Percentiles rank a stretch among this genome's conserved stretches.
Conservation (phyloP, 2,329 filamentous ascomycete genomes). For the Diatrype stigma region DNA sequence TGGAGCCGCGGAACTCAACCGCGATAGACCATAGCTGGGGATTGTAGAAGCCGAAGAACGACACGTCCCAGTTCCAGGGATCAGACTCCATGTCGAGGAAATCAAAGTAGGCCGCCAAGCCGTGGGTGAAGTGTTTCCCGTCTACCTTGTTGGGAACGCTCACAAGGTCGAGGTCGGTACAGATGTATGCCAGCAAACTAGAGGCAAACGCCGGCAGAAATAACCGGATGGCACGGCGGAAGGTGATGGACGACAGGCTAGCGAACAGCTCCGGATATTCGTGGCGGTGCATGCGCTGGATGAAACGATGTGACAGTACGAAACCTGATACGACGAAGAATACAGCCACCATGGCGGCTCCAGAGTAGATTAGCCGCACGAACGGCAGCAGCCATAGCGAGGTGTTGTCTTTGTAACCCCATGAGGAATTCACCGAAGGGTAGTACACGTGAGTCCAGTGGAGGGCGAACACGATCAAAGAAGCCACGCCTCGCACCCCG, state of each 20-base stretch:
- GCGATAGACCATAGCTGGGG: slow-evolving; percentile 31
- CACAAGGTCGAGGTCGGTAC: slow-evolving; percentile 21
- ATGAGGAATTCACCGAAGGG: slow-evolving; percentile 26
- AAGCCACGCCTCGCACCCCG: slow-evolving; percentile 36
- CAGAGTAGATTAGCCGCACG: slow-evolving; percentile 33
- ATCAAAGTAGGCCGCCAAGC: slow-evolving; percentile 21
- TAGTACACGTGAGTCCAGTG: slow-evolving; percentile 30
- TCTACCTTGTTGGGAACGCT: slow-evolving; percentile 20
- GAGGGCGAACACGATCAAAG: slow-evolving; percentile 36
- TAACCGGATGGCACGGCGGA: slow-evolving; percentile 36
- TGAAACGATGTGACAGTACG: slow-evolving; percentile 35
- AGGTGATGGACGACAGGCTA: slow-evolving; percentile 35
- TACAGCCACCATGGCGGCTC: slow-evolving; percentile 36
- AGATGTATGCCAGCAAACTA: slow-evolving; percentile 30
- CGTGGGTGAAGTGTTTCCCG: slow-evolving; percentile 21
- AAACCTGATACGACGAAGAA: slow-evolving; percentile 41
- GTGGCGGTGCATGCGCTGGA: slow-evolving; percentile 27
- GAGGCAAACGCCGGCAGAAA: slow-evolving; percentile 36
- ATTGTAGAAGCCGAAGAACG: slow-evolving; percentile 28
- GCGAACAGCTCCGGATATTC: slow-evolving; percentile 25
- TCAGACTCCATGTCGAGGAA: slow-evolving; percentile 27
- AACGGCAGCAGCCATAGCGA: slow-evolving; percentile 33
- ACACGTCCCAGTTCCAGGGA: slow-evolving; percentile 24
- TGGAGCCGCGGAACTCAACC: slow-evolving; percentile 30
- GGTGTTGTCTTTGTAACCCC: slow-evolving; percentile 28